Evolutionary conservation across 2,329 filamentous ascomycete genomes (phyloP).

Genomic region (Tolypocladium amazonense): DNA sequence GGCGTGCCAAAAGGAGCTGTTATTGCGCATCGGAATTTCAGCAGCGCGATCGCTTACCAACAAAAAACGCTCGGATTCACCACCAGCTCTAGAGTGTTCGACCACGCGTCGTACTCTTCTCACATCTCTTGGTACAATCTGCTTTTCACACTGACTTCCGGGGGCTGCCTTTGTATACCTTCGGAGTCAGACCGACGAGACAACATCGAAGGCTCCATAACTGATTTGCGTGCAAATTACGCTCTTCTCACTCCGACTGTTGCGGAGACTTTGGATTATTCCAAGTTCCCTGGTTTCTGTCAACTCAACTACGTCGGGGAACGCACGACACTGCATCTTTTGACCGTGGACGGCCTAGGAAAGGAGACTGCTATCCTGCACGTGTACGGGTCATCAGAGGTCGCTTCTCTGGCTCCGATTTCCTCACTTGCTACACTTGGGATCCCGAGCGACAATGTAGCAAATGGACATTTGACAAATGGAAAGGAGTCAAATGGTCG

Average conservation of each 20-base stretch:
- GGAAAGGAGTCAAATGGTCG: background rate
- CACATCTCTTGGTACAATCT: background rate
- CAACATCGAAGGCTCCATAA: background rate
- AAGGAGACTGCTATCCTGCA: background rate
- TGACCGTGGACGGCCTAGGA: background rate
- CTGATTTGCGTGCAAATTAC: background rate
- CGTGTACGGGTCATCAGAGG: background rate
- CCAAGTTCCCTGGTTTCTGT: background rate
- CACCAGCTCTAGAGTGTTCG: constrained; percentile 3
- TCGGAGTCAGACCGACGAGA: background rate
- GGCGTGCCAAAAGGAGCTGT: constrained; percentile 41
- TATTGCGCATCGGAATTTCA: constrained; percentile 10
- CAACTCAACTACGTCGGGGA: background rate
- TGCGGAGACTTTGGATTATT: background rate
- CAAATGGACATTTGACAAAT: background rate
- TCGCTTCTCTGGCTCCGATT: background rate
- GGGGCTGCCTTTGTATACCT: constrained; percentile 2
- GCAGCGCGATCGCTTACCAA: constrained; percentile 5
- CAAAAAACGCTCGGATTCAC: constrained; percentile 4
- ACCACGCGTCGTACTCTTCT: constrained; percentile 3
- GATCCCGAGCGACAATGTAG: background rate
- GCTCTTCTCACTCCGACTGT: background rate
- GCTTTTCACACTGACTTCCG: background rate
- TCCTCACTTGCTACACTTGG: background rate
- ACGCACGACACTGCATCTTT: background rate